phyloP scores from a whole-genome alignment of 129 eudicot genomes.

The Escallonia herrerae region DNA sequence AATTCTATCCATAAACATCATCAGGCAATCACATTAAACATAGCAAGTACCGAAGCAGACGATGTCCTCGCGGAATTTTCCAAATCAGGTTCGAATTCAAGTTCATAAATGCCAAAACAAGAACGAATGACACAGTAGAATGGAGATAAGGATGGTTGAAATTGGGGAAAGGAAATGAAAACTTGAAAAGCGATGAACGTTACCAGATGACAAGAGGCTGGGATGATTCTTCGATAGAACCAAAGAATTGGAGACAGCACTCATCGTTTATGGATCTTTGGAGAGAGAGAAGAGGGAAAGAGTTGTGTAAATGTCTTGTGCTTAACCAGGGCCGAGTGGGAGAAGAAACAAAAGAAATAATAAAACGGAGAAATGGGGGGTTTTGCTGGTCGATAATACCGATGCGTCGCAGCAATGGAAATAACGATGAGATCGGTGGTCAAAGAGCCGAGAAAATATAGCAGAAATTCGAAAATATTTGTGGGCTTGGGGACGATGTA shows the following conservation, averaged over 20 bases:
- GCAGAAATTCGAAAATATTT: too few species aligned
- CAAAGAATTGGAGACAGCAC: conserved; percentile 42
- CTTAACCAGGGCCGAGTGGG: not conserved
- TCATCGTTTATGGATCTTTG: conserved; percentile 19
- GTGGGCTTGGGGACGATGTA: too few species aligned
- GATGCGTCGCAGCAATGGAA: not conserved
- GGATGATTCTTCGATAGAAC: conserved; percentile 28
- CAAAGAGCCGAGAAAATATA: not conserved
- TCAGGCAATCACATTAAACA: not conserved
- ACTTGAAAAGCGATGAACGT: not conserved
- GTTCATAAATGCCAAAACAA: not conserved
- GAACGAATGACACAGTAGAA: not conserved
- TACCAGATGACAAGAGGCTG: conserved; percentile 40
- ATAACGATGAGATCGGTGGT: not conserved
- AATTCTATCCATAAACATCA: not conserved
- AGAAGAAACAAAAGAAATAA: not conserved
- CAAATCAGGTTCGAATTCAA: not conserved
- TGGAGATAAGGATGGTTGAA: not conserved
- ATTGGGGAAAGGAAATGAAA: not conserved
- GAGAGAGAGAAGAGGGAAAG: not conserved
- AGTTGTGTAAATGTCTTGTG: not conserved
- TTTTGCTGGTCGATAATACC: not conserved
- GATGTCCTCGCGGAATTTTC: too few species aligned
- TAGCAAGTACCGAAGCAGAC: not conserved
- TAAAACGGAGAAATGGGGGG: not conserved